Evolutionary conservation across 345 rosid species (phyloP).

Genomic region (Firmiana major): DNA sequence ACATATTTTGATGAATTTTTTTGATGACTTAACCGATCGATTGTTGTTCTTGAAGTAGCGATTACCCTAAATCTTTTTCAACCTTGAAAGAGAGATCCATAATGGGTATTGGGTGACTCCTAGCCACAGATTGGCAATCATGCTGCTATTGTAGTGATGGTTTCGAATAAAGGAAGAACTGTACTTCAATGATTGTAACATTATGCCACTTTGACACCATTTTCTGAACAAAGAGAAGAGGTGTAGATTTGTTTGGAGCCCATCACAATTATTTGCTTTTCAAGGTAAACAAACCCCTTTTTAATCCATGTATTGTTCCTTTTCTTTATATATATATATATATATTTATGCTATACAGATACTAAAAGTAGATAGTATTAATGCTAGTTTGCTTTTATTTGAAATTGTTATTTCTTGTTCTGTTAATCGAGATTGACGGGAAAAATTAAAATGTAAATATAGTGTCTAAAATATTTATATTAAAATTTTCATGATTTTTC

Average conservation of each 20-base stretch:
- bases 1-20: neutral
- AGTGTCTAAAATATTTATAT: too few relatives aligned
- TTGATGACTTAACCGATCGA: neutral
- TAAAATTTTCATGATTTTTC: too few relatives aligned
- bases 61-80: neutral
- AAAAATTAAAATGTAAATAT: too few relatives aligned
- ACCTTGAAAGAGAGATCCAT: neutral
- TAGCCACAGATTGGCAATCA: neutral
- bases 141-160: neutral
- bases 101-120: neutral
- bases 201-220: neutral
- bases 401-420: too few relatives aligned
- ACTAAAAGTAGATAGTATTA: too few relatives aligned
- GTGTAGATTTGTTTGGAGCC: neutral
- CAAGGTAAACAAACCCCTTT: neutral
- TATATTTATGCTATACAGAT: too few relatives aligned
- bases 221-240: neutral
- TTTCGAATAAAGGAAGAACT: neutral
- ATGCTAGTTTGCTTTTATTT: too few relatives aligned
- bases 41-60: neutral
- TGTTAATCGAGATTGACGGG: too few relatives aligned
- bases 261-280: neutral
- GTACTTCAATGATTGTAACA: conserved; percentile 12
- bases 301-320: neutral
- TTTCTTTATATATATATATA: neutral